Evolutionary conservation across 2,329 filamentous ascomycete species (phyloP), one percentile per base, ranked within the genome.

Genomic region (Stemphylium beticola): DNA sequence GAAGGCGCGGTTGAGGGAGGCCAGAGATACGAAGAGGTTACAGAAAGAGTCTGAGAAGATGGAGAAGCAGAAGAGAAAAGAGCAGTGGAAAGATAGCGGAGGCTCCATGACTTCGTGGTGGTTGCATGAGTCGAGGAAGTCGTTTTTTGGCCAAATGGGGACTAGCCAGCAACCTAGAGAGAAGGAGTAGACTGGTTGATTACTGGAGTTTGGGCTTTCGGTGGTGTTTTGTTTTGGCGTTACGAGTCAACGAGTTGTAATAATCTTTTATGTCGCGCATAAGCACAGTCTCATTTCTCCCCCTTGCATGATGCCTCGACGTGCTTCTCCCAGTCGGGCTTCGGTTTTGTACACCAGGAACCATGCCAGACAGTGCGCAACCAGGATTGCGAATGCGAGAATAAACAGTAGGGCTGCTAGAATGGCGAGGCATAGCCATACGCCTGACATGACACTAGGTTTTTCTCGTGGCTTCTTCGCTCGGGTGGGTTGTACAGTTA

Each of bases 251-350:
- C 20, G 22, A 7, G 24, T 14, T 15, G 10, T 5, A 15, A 31
- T 31, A 32, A 42, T 17, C 2, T 32, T 5, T 43, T 38, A 57
- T 6, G 53, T 11, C 24, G 53, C 60, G 42, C 68, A 74, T 14
- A 74, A 60, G 62, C 68, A 73, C 7, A 74, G 32, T 38, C 64
- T 61, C 68, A 72, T 74, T 29, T 73, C 68, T 10, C 71, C 67
- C 2, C 68, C 62, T 32, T 57, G 58, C 32, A 69, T 20, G 12
- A 74, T 32, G 7, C 66, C 67, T 12, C 49, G 55, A 8, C 64
- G 55, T 31, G 63, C 58, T 29, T 69, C 66, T 12, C 64, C 67
- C 3, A 73, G 42, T 15, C 66, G 44, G 2, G 62, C 64, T 42
- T 71, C 69, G 0, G 67, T 69, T 29, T 70, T 72, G 49, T 67